These are phyloP conservation scores for Acacia crassicarpa DNA, from an alignment of 306 rosid species.

Conservation along the genomic window DNA sequence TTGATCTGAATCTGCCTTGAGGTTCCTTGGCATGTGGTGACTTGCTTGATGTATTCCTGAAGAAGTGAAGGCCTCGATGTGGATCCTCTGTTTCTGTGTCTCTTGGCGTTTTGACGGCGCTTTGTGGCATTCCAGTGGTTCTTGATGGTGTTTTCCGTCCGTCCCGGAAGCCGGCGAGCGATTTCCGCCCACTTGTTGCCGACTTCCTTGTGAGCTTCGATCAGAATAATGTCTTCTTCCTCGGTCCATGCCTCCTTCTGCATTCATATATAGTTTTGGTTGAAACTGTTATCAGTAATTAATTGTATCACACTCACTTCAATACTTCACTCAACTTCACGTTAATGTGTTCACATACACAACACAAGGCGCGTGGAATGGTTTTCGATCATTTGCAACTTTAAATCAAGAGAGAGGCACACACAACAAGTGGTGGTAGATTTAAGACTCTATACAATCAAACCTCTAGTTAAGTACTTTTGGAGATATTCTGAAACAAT, in stretches of 20 bases:
- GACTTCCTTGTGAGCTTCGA: conserved; percentile 56
- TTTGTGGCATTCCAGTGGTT: conserved; percentile 83
- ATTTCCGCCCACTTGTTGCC: conserved; percentile 88
- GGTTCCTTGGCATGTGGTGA: not conserved
- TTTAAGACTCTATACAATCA: no score
- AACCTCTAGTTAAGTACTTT: no score
- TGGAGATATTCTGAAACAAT: not conserved
- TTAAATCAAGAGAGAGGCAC: no score
- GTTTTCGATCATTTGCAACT: no score
- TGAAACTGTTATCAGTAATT: not conserved
- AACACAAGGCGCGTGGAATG: no score
- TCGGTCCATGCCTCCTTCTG: conserved; percentile 83
- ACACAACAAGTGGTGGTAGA: no score
- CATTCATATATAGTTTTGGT: not conserved
- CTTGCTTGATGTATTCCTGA: conserved; percentile 51
- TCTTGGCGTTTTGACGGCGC: conserved; percentile 50
- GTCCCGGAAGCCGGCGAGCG: conserved; percentile 52
- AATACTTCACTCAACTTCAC: not conserved
- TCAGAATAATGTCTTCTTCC: conserved; percentile 59
- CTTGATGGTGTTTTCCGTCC: conserved; percentile 73
- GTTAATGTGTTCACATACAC: no score
- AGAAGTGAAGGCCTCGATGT: conserved; percentile 23
- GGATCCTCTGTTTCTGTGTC: conserved; percentile 18
- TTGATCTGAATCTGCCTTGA: not conserved
- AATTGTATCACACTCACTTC: no score